Base-by-base conservation (phyloP, 441 rosid genomes). In the Erodium trifolium region DNA sequence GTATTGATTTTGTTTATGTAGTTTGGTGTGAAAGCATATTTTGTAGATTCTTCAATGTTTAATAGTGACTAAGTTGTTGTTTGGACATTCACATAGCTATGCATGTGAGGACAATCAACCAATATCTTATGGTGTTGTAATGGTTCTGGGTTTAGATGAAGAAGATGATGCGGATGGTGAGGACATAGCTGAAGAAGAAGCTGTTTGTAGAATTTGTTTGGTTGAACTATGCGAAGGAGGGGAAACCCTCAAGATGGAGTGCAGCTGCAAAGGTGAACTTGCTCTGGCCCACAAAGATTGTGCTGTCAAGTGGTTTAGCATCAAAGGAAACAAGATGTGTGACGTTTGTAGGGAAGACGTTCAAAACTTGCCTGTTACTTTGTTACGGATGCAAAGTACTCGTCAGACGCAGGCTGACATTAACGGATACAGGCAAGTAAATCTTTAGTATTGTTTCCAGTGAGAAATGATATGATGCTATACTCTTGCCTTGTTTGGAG, bases 191-290 rank as follows among this genome's bases (percentile, higher is more conserved):
- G 85, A 82, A 76, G 85, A 79, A 76, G 85, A 77, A 69, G 83
- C 85, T 41, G 85, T 82, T 55, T 82, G 85, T 75, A 80, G 85
- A 70, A 82, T 82, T 71, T 82, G 85, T 70, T 5, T 80, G 78
- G 77, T 82, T 37, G 86, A 82, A 63, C 77, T 82, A 18, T 35
- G 76, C 34, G 86, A 79, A 79, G 83, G 86, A 66, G 83, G 83
- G 1, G 82, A 80, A 41, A 76, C 76, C 16, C 75, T 82, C 16
- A 82, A 82, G 76, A 74, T 82, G 86, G 83, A 82, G 64, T 82
- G 86, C 72, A 80, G 83, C 82, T 82, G 86, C 72, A 82, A 72
- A 77, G 86, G 83, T 67, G 83, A 80, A 63, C 86, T 82, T 66
- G 86, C 86, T 1, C 79, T 80, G 39, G 82, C 83, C 65, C 86